A percentile compares a stretch with the other conserved stretches of the same genome.
Conservation (phyloP, 2,329 filamentous ascomycete species). For the Colletotrichum theobromicola region DNA sequence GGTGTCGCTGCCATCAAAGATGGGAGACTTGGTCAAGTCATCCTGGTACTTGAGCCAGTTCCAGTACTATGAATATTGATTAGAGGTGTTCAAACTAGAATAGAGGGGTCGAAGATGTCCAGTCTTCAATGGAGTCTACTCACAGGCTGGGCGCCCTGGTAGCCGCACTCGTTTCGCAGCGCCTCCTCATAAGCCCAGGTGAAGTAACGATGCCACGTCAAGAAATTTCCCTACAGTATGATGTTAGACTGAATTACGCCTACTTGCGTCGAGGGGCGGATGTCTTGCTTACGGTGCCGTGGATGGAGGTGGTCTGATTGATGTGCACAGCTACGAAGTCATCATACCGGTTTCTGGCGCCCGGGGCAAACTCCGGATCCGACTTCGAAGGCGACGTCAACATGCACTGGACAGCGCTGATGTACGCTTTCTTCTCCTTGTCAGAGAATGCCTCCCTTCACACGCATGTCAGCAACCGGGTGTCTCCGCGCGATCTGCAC, state of each 20-base stretch:
- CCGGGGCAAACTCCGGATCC: constrained; percentile 2
- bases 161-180: constrained; percentile 22
- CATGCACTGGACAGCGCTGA: constrained; percentile 22
- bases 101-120: neutral
- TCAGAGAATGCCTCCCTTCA: neutral
- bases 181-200: constrained; percentile 21
- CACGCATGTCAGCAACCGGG: neutral
- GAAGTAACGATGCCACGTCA: constrained; percentile 25
- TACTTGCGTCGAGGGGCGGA: accelerated
- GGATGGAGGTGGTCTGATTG: constrained; percentile 10
- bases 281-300: constrained; percentile 7
- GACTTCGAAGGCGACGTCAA: constrained; percentile 9
- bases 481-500: neutral
- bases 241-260: neutral
- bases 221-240: neutral
- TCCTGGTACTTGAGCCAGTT: constrained; percentile 37
- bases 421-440: constrained; percentile 21
- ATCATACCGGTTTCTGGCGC: constrained; percentile 20
- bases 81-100: neutral
- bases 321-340: constrained; percentile 27
- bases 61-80: constrained; percentile 33
- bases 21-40: constrained; percentile 33
- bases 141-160: constrained; percentile 20
- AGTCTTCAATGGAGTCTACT: neutral
- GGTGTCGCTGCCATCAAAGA: constrained; percentile 44